Base-by-base conservation (phyloP, 345 rosid genomes). In the Eutrema heterophyllum region DNA sequence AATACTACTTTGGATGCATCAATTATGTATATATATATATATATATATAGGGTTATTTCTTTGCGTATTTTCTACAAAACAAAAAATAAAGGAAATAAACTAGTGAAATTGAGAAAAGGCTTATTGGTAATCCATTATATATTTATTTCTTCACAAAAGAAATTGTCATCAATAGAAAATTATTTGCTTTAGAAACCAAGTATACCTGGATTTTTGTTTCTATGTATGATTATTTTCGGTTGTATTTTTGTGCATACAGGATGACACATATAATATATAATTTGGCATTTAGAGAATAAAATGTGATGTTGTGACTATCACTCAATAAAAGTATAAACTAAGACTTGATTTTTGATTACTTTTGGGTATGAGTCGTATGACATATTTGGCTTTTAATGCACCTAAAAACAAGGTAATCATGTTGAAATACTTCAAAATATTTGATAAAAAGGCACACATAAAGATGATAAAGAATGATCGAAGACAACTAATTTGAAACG, bases 391-490 rank as follows among this genome's bases (percentile, higher is more conserved):
- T 24, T 49, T 4, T 36, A 60, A 68, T 39, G 33, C 55, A 68
- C 38, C 29, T 54, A 15, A 69, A 50, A 45, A 62, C 74, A 32
- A 45, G 65, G 45, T 61, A 62, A 53, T 52, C 70, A 45, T 76
- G 74, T 62, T 52, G 58, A 75, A 46, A 69, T 16, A 70, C 38
- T 54, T 62, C 43, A 62, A 62, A 51, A 57, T 9, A 4, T 29
- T 27, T 33, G 57, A 70, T 59, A 36, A 55, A 45, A 60, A 3
- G 54, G 67, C 62, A 67, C 64, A 26, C 13, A 58, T 67, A 67
- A 68, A 68, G 69, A 60, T 50, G 48, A 67, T 32, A 24, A 50
- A 52, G 60, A 74, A 46, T 67, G 50, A 66, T 59, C 43, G 6
- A 58, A 49, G 73, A 75, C 27, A 52, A 68, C 38, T 50, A 33